Evolutionary conservation across 495 filamentous ascomycete genomes (phyloP), one percentile per base, ranked within the genome.

Genomic region (Aspergillus incahuasiensis): DNA sequence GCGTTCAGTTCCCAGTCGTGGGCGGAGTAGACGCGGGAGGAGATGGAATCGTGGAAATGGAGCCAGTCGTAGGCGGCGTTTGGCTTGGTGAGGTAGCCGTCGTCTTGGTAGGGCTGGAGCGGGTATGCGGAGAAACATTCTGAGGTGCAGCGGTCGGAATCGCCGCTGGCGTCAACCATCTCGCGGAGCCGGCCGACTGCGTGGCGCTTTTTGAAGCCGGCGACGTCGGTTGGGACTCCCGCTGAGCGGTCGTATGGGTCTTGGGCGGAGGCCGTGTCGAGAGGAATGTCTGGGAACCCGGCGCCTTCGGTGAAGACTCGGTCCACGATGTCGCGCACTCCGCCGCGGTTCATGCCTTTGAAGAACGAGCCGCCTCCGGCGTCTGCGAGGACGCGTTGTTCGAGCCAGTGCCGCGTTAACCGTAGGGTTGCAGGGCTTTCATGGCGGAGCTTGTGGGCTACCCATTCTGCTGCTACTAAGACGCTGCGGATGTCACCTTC

Each of bases 401-500:
- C 94, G 19, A 97, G 77, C 88, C 94, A 96, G 57, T 82, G 80
- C 42, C 85, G 79, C 1, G 91, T 97, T 45, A 98, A 68, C 55
- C 76, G 73, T 56, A 61, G 65, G 44, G 55, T 68, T 45, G 60
- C 55, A 50, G 54, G 60, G 55, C 46, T 64, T 54, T 69, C 77
- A 13, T 87, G 82, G 57, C 82, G 80, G 32, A 97, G 72, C 61
- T 90, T 90, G 25, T 86, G 81, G 30, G 94, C 92, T 40, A 94
- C 89, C 90, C 92, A 97, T 77, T 98, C 92, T 24, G 89, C 90
- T 7, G 92, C 88, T 8, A 98, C 94, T 77, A 98, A 87, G 24
- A 96, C 82, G 20, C 91, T 89, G 59, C 94, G 83, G 32, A 98
- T 86, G 68, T 98, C 94, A 35, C 94, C 94, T 63, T 96, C 91